Conservation (phyloP, 495 filamentous ascomycete species). For the Parachaetomium inaequale region DNA sequence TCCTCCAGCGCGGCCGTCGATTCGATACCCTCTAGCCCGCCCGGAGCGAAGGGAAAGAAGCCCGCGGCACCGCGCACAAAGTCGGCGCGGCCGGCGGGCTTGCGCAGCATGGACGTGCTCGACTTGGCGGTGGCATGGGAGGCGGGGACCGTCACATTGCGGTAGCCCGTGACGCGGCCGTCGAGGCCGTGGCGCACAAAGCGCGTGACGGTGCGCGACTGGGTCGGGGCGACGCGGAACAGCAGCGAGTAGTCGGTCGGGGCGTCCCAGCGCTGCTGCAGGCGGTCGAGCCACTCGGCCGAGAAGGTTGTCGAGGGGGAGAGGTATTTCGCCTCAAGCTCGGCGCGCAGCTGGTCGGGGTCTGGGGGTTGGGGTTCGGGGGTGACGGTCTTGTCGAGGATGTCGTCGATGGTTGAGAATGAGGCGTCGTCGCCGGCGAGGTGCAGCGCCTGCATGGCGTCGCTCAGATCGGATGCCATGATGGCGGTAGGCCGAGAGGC, state of each 20-base stretch:
- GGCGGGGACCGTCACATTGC: conserved; percentile 89
- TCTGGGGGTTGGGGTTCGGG: conserved; percentile 56
- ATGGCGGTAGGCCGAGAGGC: conserved; percentile 8
- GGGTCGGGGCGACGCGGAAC: conserved; percentile 83
- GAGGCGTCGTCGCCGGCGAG: conserved; percentile 28
- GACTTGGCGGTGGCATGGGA: conserved; percentile 92
- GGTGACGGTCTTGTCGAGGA: conserved; percentile 52
- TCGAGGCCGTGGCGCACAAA: conserved; percentile 91
- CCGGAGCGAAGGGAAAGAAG: conserved; percentile 93
- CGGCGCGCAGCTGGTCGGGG: conserved; percentile 56
- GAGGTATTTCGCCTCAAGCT: conserved; percentile 74
- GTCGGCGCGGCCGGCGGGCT: conserved; percentile 82
- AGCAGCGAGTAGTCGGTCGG: conserved; percentile 71
- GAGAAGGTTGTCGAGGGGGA: conserved; percentile 74
- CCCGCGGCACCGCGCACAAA: conserved; percentile 94
- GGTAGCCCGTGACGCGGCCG: conserved; percentile 89
- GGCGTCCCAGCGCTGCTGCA: conserved; percentile 89
- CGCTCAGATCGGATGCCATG: conserved; percentile 41
- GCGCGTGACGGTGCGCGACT: conserved; percentile 86
- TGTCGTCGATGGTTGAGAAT: conserved; percentile 51
- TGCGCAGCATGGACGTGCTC: conserved; percentile 84
- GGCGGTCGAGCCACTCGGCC: conserved; percentile 74
- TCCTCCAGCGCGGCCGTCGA: conserved; percentile 73
- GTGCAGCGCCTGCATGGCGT: conserved; percentile 41
- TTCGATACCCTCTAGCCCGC: conserved; percentile 84